Evolutionary conservation across 2,329 filamentous ascomycete genomes (phyloP).

Genomic region (Diplocarpon mali): DNA sequence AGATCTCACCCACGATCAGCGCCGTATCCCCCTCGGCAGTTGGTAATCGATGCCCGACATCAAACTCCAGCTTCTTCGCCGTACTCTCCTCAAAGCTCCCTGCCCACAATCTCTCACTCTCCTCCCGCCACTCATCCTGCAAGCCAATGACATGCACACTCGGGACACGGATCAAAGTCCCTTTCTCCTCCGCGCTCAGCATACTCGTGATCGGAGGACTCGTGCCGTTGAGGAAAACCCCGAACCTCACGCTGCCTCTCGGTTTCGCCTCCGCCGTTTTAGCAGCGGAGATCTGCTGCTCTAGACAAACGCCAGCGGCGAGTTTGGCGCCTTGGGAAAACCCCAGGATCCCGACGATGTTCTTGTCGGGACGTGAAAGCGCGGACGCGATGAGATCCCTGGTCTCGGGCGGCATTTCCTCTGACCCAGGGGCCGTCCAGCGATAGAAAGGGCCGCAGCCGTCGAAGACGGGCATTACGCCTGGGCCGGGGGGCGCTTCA

Average conservation of each 20-base stretch:
- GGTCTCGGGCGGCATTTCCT: conserved; percentile 8
- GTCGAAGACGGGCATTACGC: conserved; percentile 43
- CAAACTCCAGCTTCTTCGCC: conserved; percentile 16
- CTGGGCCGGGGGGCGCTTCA: conserved; percentile 47
- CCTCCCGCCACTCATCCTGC: conserved; percentile 18
- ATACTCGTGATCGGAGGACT: conserved; percentile 10
- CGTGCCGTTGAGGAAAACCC: conserved; percentile 14
- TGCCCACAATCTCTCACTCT: conserved; percentile 9
- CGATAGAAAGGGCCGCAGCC: conserved; percentile 15
- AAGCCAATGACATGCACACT: conserved; percentile 18
- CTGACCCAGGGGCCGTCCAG: conserved; percentile 9
- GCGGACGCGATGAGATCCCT: conserved; percentile 4
- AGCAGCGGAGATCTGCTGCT: conserved; percentile 39
- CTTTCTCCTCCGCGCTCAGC: conserved; percentile 7
- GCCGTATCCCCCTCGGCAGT: conserved; percentile 12
- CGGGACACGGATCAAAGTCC: conserved; percentile 12
- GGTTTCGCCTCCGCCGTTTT: background rate
- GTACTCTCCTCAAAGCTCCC: conserved; percentile 12
- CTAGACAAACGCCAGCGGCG: conserved; percentile 45
- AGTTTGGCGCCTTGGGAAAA: conserved; percentile 59
- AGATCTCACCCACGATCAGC: conserved; percentile 17
- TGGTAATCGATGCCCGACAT: conserved; percentile 19
- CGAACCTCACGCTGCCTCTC: conserved; percentile 8
- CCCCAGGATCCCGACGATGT: conserved; percentile 49
- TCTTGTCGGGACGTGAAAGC: conserved; percentile 3